Percentiles rank a stretch among this genome's conserved stretches.
These are phyloP conservation scores for Saitozyma podzolica DNA, from an alignment of 768 basidiomycete genomes.

Conservation along the genomic window DNA sequence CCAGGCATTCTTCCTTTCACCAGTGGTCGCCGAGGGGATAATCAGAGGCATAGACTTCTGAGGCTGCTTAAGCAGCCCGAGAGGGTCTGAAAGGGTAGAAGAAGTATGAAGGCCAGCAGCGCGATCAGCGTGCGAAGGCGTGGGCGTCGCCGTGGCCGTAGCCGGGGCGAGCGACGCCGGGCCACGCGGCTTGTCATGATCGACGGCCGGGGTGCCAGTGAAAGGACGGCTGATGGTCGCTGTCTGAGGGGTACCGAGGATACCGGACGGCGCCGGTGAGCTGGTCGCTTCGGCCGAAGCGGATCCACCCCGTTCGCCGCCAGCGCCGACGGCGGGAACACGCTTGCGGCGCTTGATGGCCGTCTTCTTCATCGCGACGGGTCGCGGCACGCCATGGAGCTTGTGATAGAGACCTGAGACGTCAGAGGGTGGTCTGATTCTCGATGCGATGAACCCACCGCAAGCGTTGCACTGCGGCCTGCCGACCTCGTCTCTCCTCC, in stretches of 20 bases:
- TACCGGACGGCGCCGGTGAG: slow-evolving; percentile 11
- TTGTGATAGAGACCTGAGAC: slow-evolving; percentile 96
- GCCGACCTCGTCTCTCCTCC: slow-evolving; percentile 57
- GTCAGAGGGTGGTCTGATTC: no score
- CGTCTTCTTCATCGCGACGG: slow-evolving; percentile 98
- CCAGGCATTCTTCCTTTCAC: slow-evolving; percentile 28
- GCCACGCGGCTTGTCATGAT: no score
- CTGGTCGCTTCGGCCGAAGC: slow-evolving; percentile 16
- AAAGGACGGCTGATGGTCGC: no score
- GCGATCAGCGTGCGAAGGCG: no score
- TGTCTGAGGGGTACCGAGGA: slow-evolving; percentile 13
- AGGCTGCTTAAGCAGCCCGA: slow-evolving; percentile 2
- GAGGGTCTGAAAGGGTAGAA: no score
- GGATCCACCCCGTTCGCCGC: slow-evolving; percentile 22
- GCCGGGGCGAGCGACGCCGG: background rate
- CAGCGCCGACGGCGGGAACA: slow-evolving; percentile 74
- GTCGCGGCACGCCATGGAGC: slow-evolving; percentile 92
- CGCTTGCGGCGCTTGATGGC: slow-evolving; percentile 98
- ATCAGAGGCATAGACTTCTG: no score
- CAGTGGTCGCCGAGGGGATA: no score
- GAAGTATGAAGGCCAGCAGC: no score
- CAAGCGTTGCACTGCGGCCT: slow-evolving; percentile 58
- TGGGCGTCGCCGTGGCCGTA: background rate
- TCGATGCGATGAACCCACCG: no score
- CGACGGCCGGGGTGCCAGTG: no score